These are phyloP conservation scores for Calycina marina DNA, from an alignment of 2,329 filamentous ascomycete genomes.

Conservation along the genomic window DNA sequence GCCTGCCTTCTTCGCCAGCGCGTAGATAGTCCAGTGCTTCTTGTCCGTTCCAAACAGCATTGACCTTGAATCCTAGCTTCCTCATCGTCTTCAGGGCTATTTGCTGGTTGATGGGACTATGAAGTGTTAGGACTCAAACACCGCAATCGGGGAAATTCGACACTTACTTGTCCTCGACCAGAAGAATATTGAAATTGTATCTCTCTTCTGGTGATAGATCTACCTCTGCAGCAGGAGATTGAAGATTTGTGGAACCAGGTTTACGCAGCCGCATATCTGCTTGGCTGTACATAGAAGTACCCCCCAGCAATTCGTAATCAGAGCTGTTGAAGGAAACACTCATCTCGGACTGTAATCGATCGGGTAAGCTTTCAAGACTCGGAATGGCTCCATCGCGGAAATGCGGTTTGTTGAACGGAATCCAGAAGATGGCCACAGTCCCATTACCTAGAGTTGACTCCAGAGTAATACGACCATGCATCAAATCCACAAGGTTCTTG, in stretches of 20 bases:
- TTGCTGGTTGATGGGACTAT: conserved; percentile 52
- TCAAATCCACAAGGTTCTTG: conserved; percentile 66
- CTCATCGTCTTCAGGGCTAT: conserved; percentile 63
- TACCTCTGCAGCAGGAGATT: conserved; percentile 26
- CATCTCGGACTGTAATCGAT: conserved; percentile 48
- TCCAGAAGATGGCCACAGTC: conserved; percentile 62
- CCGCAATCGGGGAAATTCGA: background rate
- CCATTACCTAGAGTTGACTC: conserved; percentile 52
- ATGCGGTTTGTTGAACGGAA: conserved; percentile 60
- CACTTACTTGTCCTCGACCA: conserved; percentile 71
- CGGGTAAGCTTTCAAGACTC: conserved; percentile 49
- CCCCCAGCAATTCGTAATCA: conserved; percentile 35
- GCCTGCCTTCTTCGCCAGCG: conserved; percentile 28
- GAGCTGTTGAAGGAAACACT: conserved; percentile 52
- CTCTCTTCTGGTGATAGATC: conserved; percentile 43
- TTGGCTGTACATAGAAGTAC: too few relatives aligned
- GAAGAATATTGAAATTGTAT: conserved; percentile 50
- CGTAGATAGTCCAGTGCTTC: conserved; percentile 63
- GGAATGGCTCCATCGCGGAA: conserved; percentile 37
- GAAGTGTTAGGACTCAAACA: conserved; percentile 2
- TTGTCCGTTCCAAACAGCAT: conserved; percentile 62
- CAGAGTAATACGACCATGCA: conserved; percentile 61
- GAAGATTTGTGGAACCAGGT: too few relatives aligned
- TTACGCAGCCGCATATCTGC: too few relatives aligned
- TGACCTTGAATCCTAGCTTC: conserved; percentile 57